These are phyloP conservation scores for Xylaria grammica DNA, from an alignment of 495 filamentous ascomycete species.

Conservation along the genomic window DNA sequence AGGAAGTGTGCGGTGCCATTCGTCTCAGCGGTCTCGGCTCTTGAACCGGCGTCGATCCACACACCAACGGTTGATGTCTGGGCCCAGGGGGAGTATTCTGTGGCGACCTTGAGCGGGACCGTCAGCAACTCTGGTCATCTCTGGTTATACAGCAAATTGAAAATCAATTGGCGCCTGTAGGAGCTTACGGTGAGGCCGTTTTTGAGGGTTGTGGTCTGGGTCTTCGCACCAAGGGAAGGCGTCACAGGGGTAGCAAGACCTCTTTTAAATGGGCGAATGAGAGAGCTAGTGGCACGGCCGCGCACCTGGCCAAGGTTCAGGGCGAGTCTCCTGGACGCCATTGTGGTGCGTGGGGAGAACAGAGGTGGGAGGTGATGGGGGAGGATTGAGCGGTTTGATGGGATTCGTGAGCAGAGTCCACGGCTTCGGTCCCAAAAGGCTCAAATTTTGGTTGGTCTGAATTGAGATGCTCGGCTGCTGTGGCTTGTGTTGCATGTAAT, in stretches of 20 bases:
- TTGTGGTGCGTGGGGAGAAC: constrained; percentile 55
- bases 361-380: constrained; percentile 27
- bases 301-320: constrained; percentile 87
- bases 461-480: constrained; percentile 24
- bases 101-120: constrained; percentile 73
- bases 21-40: constrained; percentile 97
- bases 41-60: constrained; percentile 98
- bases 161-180: constrained; percentile 41
- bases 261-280: constrained; percentile 74
- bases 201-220: constrained; percentile 91
- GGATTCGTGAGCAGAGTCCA: constrained; percentile 34
- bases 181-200: constrained; percentile 92
- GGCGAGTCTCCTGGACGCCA: constrained; percentile 94
- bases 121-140: constrained; percentile 38
- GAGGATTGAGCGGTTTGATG: constrained; percentile 54
- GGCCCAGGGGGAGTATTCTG: constrained; percentile 96
- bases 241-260: constrained; percentile 84
- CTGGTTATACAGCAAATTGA: constrained; percentile 10
- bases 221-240: constrained; percentile 69
- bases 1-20: constrained; percentile 99
- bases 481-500: constrained; percentile 1
- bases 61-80: constrained; percentile 98
- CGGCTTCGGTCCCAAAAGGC: constrained; percentile 37
- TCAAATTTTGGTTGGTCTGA: constrained; percentile 41
- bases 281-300: constrained; percentile 75